A percentile compares a stretch with the other conserved stretches of the same genome.
These are phyloP conservation scores for Psilocybe tampanensis DNA, from an alignment of 768 basidiomycete genomes.

Conservation along the genomic window DNA sequence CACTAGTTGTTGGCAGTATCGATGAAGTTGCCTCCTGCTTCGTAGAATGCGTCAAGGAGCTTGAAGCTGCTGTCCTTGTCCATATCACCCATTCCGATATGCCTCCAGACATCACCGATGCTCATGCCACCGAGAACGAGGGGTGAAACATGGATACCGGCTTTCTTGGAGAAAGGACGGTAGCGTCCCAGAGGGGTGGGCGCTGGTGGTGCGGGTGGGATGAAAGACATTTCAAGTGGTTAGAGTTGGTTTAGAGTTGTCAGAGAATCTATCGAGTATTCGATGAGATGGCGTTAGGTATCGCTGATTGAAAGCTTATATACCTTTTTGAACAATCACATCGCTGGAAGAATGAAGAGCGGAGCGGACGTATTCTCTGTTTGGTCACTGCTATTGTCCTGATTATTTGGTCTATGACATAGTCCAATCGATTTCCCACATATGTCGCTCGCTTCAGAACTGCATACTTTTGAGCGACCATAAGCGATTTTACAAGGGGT, in stretches of 20 bases:
- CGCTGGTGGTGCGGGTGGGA: slow-evolving; percentile 14
- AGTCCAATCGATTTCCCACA: not conserved
- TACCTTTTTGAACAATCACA: not conserved
- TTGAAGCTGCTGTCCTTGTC: slow-evolving; percentile 45
- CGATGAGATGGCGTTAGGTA: not conserved
- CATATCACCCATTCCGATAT: slow-evolving; percentile 37
- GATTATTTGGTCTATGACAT: no score
- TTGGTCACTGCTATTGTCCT: not conserved
- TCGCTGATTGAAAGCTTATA: not conserved
- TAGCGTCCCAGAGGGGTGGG: slow-evolving; percentile 37
- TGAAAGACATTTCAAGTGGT: not conserved
- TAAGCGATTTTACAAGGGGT: not conserved
- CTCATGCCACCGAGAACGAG: slow-evolving; percentile 44
- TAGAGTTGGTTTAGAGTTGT: not conserved
- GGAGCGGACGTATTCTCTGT: not conserved
- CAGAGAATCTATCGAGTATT: not conserved
- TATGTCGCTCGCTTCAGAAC: not conserved
- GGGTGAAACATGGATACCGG: slow-evolving; percentile 45
- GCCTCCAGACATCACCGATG: slow-evolving; percentile 42
- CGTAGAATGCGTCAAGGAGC: slow-evolving; percentile 46
- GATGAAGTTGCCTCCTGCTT: slow-evolving; percentile 51
- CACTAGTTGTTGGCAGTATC: slow-evolving; percentile 52
- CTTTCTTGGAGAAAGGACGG: slow-evolving; percentile 33
- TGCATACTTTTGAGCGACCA: not conserved
- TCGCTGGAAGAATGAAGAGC: not conserved